phyloP scores from a whole-genome alignment of 2,329 filamentous ascomycete genomes.

The Hirsutella thompsonii region DNA sequence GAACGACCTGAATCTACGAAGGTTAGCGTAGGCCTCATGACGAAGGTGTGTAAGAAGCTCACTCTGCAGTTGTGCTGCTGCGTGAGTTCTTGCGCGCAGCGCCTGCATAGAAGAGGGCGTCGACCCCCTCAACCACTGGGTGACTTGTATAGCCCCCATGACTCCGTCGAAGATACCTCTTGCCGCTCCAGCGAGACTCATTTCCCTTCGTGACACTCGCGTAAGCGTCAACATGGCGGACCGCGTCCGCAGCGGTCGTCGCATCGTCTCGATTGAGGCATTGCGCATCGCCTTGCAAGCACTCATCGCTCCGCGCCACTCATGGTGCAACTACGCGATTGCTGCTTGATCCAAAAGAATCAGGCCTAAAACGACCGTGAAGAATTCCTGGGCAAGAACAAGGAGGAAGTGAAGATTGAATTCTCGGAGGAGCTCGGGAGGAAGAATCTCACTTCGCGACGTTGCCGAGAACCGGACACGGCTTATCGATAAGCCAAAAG shows the following conservation, averaged over 20 bases:
- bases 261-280: slow-evolving; percentile 3
- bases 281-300: slow-evolving; percentile 8
- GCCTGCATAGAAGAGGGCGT: not conserved
- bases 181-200: slow-evolving; percentile 4
- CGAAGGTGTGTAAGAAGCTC: not conserved
- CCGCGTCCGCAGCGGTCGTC: not conserved
- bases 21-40: not conserved
- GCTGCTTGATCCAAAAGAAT: too few species aligned
- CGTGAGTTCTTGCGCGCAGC: not conserved
- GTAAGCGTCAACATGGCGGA: too few species aligned
- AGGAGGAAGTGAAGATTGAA: too few species aligned
- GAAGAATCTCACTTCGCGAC: too few species aligned
- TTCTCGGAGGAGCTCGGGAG: too few species aligned
- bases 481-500: slow-evolving; percentile 1
- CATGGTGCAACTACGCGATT: slow-evolving; percentile 4
- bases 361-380: too few species aligned
- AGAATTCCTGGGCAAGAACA: too few species aligned
- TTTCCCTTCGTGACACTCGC: slow-evolving; percentile 1
- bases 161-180: not conserved
- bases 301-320: slow-evolving; percentile 8
- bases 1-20: not conserved
- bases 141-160: not conserved
- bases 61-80: not conserved
- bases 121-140: not conserved
- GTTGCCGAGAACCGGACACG: not conserved